Percentiles rank a stretch among this genome's conserved stretches.
These are phyloP conservation scores for Metschnikowia proteae DNA, from an alignment of 805 yeast species.

Conservation along the genomic window DNA sequence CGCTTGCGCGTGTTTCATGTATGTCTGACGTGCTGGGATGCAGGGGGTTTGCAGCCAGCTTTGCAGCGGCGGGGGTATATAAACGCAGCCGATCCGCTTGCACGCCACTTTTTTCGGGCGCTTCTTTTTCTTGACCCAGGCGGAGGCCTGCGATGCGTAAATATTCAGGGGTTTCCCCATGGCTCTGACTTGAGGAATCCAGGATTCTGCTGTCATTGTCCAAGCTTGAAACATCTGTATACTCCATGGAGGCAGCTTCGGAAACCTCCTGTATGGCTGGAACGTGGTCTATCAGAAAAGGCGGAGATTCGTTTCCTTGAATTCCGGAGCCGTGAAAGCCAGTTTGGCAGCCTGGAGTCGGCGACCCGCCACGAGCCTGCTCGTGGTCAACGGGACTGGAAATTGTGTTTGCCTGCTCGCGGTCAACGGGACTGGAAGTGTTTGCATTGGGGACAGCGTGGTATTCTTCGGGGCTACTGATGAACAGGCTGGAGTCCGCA, in stretches of 20 bases:
- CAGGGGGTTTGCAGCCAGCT: not conserved
- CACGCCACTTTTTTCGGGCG: not conserved
- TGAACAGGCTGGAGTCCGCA: constrained; percentile 19
- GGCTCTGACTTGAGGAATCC: not conserved
- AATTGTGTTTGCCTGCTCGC: not conserved
- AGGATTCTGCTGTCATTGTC: not conserved
- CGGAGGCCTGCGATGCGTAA: not conserved
- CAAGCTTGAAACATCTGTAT: not conserved
- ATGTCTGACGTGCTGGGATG: not conserved
- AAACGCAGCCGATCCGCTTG: not conserved
- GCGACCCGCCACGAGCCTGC: constrained; percentile 1
- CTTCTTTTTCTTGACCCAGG: not conserved
- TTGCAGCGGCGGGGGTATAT: not conserved
- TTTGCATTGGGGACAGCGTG: not conserved
- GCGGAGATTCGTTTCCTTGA: not conserved
- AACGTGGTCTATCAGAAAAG: not conserved
- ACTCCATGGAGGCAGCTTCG: not conserved
- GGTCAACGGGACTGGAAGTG: not conserved
- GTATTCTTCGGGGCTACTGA: constrained; percentile 11
- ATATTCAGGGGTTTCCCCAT: not conserved
- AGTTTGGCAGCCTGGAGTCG: not conserved
- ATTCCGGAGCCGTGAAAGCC: no score
- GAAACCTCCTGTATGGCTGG: not conserved
- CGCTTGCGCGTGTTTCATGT: constrained; percentile 5
- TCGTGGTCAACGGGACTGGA: not conserved